Conservation (phyloP, 768 basidiomycete genomes). For the Tricholoma terreum region DNA sequence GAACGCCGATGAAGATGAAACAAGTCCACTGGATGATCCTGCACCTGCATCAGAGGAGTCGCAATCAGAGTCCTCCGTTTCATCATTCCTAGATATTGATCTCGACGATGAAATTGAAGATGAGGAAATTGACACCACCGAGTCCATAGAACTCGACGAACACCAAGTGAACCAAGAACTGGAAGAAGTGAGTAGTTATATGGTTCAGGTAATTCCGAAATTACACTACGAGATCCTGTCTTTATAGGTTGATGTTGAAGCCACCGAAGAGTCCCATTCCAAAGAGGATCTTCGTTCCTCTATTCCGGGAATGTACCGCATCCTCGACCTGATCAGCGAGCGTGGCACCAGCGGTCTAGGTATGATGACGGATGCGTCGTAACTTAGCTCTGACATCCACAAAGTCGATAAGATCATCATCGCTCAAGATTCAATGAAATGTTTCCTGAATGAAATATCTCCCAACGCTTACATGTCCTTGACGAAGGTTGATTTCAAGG, state of each 20-base stretch:
- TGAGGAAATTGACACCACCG: neutral
- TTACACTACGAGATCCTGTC: neutral
- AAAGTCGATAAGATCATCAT: constrained; percentile 66
- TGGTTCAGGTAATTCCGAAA: neutral
- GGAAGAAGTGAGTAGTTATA: neutral
- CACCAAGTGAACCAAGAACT: neutral
- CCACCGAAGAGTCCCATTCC: neutral
- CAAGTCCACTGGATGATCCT: neutral
- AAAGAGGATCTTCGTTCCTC: constrained; percentile 3
- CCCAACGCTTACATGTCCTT: constrained; percentile 53
- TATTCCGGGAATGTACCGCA: constrained; percentile 48
- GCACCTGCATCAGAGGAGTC: neutral
- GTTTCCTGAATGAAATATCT: constrained; percentile 44
- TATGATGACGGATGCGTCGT: constrained; percentile 18
- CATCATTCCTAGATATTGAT: neutral
- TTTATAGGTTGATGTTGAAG: neutral
- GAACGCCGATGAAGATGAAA: neutral
- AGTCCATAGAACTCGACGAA: neutral
- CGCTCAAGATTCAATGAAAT: constrained; percentile 43
- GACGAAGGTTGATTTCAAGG: constrained; percentile 55
- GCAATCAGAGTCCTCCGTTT: neutral
- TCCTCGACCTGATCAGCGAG: constrained; percentile 54
- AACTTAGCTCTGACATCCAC: neutral
- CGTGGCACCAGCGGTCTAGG: constrained; percentile 50
- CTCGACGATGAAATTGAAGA: neutral